Conservation (phyloP, 1,284 basidiomycete species). For the Trichosporon faecale region DNA sequence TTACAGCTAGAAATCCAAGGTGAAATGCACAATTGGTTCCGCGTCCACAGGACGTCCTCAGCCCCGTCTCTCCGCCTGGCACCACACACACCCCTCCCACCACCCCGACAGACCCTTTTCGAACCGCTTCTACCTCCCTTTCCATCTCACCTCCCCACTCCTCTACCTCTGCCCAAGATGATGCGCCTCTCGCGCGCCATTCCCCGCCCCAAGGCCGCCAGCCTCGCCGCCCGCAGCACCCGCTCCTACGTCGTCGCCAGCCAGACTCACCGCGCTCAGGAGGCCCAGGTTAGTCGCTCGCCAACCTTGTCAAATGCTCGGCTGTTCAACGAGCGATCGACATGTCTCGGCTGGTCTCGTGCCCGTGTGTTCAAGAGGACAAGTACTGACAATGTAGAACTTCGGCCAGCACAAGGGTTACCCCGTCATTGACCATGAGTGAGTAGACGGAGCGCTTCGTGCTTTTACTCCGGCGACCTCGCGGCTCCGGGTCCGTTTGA, state of each 20-base stretch:
- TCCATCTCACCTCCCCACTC: constrained; percentile 21
- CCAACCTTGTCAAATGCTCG: neutral
- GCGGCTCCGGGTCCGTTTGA: neutral
- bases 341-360: neutral
- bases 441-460: constrained; percentile 17
- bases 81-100: constrained; percentile 13
- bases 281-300: constrained; percentile 45
- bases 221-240: constrained; percentile 24
- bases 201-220: constrained; percentile 21
- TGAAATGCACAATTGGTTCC: constrained; percentile 2
- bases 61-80: constrained; percentile 9
- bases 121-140: constrained; percentile 14
- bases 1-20: neutral
- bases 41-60: constrained; percentile 4
- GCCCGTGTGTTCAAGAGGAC: neutral
- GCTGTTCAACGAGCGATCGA: neutral
- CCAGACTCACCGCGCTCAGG: constrained; percentile 45
- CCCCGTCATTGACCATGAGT: constrained; percentile 88
- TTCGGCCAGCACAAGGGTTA: constrained; percentile 59
- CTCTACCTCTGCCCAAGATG: constrained; percentile 26
- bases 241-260: constrained; percentile 45
- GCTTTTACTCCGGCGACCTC: neutral
- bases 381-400: constrained; percentile 33
- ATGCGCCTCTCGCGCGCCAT: constrained; percentile 34
- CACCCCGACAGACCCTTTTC: constrained; percentile 2